Evolutionary conservation across 805 yeast species (phyloP).

Genomic region (Saturnispora halmiae): DNA sequence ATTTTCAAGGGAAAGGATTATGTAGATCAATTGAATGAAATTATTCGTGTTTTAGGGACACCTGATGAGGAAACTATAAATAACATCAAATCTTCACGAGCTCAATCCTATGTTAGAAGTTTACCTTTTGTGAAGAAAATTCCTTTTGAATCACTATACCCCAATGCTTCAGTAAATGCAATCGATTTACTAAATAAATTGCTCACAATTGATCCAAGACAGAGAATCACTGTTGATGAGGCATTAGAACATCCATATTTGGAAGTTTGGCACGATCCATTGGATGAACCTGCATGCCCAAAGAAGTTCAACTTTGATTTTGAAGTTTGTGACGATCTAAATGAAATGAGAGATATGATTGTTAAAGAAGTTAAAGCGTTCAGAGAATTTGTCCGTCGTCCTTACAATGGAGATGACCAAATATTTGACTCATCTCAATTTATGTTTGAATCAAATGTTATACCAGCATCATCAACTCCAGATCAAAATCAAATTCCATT

Average conservation of each 20-base stretch:
- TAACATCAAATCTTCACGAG: conserved; percentile 75
- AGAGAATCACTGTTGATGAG: conserved; percentile 78
- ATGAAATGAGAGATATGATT: conserved; percentile 65
- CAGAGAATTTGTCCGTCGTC: conserved; percentile 62
- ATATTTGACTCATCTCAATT: conserved; percentile 16
- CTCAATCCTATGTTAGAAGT: conserved; percentile 84
- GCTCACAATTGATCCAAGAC: conserved; percentile 79
- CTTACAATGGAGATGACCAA: conserved; percentile 13
- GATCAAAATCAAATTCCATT: not conserved
- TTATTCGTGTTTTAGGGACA: conserved; percentile 81
- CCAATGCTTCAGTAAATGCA: conserved; percentile 81
- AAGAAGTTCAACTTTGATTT: conserved; percentile 79
- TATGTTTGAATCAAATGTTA: conserved; percentile 9
- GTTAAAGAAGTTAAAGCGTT: conserved; percentile 70
- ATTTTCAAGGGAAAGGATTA: conserved; percentile 93
- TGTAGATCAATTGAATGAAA: conserved; percentile 88
- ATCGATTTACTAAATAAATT: conserved; percentile 68
- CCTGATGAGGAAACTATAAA: conserved; percentile 66
- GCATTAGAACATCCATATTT: conserved; percentile 87
- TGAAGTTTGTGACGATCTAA: conserved; percentile 76
- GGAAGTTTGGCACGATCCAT: conserved; percentile 85
- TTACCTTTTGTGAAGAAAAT: conserved; percentile 75
- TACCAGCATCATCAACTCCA: conserved; percentile 1
- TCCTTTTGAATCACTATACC: conserved; percentile 63
- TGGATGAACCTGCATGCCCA: conserved; percentile 80